A percentile compares a stretch with the other conserved stretches of the same genome.
Conservation (phyloP, 2,329 filamentous ascomycete species). For the Emmonsiellopsis sp. region DNA sequence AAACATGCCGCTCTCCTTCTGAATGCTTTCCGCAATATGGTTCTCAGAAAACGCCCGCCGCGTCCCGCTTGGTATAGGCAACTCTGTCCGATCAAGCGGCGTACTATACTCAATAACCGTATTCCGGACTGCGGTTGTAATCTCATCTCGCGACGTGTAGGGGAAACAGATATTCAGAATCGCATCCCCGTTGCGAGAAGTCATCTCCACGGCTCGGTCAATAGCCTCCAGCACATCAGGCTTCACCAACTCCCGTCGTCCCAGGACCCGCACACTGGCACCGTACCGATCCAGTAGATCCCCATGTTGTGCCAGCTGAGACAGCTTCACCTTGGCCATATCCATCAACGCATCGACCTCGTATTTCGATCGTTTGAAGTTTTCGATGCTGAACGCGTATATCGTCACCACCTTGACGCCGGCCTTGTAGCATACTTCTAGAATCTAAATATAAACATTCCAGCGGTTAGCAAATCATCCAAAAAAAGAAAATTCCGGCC, state of each 20-base stretch:
- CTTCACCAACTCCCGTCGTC: conserved; percentile 73
- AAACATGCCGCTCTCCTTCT: conserved; percentile 48
- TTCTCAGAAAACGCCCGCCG: conserved; percentile 75
- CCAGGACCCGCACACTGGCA: conserved; percentile 74
- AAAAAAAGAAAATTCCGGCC: not conserved
- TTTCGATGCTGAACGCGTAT: conserved; percentile 98
- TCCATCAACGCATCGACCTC: conserved; percentile 97
- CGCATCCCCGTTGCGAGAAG: conserved; percentile 71
- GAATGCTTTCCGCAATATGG: conserved; percentile 77
- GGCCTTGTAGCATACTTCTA: conserved; percentile 97
- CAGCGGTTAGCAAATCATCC: conserved; percentile 5
- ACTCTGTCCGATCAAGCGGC: conserved; percentile 45
- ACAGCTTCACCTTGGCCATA: conserved; percentile 90
- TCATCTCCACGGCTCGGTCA: conserved; percentile 76
- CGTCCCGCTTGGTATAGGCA: conserved; percentile 27
- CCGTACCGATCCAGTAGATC: conserved; percentile 90
- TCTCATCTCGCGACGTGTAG: conserved; percentile 92
- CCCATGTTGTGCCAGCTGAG: conserved; percentile 85
- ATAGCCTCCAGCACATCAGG: conserved; percentile 83
- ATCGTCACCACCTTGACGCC: conserved; percentile 95
- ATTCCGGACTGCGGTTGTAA: conserved; percentile 76
- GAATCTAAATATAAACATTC: conserved; percentile 48
- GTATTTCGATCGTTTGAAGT: conserved; percentile 93
- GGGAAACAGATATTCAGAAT: conserved; percentile 94
- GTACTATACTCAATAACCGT: conserved; percentile 82